phyloP scores from a whole-genome alignment of 345 rosid genomes.

The Populus ilicifolia region DNA sequence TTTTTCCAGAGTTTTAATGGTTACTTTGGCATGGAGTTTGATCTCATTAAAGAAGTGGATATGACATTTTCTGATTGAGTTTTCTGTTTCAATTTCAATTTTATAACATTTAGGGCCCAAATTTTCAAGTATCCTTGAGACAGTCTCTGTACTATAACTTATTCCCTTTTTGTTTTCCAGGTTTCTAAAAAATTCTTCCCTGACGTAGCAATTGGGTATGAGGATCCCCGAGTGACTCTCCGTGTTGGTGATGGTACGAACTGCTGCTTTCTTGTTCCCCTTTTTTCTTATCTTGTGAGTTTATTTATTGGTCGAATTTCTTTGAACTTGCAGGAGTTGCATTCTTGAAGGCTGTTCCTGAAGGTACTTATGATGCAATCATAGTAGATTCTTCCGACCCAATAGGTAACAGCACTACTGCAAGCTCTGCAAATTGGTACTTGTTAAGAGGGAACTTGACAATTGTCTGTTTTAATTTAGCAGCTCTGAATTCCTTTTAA shows the following conservation, averaged over 20 bases:
- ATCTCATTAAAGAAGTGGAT: background rate
- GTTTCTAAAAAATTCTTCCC: slow-evolving; percentile 87
- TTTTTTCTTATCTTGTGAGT: background rate
- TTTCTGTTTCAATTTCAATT: background rate
- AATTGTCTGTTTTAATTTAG: background rate
- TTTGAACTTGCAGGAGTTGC: slow-evolving; percentile 60
- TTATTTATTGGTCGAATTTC: background rate
- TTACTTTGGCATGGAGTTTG: background rate
- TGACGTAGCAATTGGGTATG: slow-evolving; percentile 71
- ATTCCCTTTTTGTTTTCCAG: slow-evolving; percentile 31
- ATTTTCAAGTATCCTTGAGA: background rate
- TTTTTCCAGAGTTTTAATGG: background rate
- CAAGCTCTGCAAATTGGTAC: background rate
- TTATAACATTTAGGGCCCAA: background rate
- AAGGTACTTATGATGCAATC: slow-evolving; percentile 85
- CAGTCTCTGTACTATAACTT: background rate
- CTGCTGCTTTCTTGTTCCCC: background rate
- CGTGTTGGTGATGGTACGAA: slow-evolving; percentile 81
- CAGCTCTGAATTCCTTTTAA: background rate
- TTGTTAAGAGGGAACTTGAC: background rate
- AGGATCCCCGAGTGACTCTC: slow-evolving; percentile 86
- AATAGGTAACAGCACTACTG: slow-evolving; percentile 42
- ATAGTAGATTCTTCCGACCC: slow-evolving; percentile 98
- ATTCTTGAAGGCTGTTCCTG: slow-evolving; percentile 67
- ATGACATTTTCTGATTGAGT: background rate